Evolutionary conservation across 1,284 basidiomycete species (phyloP), one percentile per base, ranked within the genome.

Genomic region (Exobasidium cylindrosporum): DNA sequence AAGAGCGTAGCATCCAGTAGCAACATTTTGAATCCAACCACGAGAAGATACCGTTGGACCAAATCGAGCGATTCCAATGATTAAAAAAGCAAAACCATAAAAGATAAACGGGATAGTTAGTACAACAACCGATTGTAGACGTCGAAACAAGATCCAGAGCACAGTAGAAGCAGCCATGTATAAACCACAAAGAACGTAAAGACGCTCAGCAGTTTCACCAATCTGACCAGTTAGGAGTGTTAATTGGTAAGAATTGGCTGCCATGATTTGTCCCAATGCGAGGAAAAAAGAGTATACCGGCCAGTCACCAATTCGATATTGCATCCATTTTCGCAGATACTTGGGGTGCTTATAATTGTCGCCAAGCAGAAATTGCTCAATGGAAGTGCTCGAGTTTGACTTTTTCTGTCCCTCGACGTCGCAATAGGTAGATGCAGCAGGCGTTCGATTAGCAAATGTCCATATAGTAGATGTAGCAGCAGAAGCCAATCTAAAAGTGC

Each of bases 191-290:
- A 50, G 47, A 28, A 50, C 21, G 26, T 50, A 50, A 24, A 50
- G 21, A 21, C 26, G 47, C 14, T 23, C n/a, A 13, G 47, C 47
- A 24, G n/a, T 28, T 50, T 50, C n/a, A 50, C 47, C 47, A 28
- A 50, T 28, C 26, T 50, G 47, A 50, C 47, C 47, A 4, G 47
- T 28, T 28, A 50, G 26, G 26, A 50, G 47, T 23, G 47, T 50
- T 14, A 50, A 21, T 28, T 50, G 47, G 26, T 50, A 50, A 50
- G 47, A 50, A 28, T 50, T 50, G n/a, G 47, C 47, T 4, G 47
- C 47, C 47, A 50, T 50, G n/a, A 50, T 50, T 28, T 50, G 47
- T 24, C 47, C 47, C 14, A 50, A 28, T 21, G 47, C 47, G n/a
- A 50, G 47, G 26, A 50, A 24, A 24, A 50, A 24, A 23, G 47